A percentile compares a stretch with the other conserved stretches of the same genome.
These are phyloP conservation scores for Pseudopyrenochaeta lycopersici DNA, from an alignment of 2,329 filamentous ascomycete genomes.

Conservation along the genomic window DNA sequence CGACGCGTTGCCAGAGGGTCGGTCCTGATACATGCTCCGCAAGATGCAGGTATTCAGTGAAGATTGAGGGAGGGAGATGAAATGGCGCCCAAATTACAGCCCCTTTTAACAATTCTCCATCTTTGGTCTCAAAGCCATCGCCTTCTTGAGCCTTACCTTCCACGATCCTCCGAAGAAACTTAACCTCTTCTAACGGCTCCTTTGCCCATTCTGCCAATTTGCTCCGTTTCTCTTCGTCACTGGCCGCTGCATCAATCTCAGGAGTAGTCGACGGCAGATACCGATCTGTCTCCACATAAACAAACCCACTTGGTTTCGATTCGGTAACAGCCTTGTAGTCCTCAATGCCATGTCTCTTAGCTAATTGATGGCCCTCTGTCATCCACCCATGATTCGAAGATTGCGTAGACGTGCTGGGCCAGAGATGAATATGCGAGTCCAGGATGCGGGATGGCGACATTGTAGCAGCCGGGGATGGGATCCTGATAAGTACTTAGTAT, in stretches of 20 bases:
- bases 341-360: constrained; percentile 69
- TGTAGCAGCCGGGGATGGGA: background rate
- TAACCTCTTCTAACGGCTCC: constrained; percentile 75
- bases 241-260: background rate
- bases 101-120: constrained; percentile 65
- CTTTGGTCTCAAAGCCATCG: constrained; percentile 60
- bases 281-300: constrained; percentile 86
- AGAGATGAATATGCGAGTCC: constrained; percentile 93
- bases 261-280: constrained; percentile 28
- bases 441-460: constrained; percentile 62
- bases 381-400: constrained; percentile 75
- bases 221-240: background rate
- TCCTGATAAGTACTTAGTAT: background rate
- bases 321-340: constrained; percentile 61
- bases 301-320: constrained; percentile 64
- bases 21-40: constrained; percentile 70
- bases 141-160: constrained; percentile 72
- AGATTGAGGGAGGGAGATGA: constrained; percentile 66
- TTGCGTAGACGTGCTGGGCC: constrained; percentile 69
- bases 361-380: constrained; percentile 63
- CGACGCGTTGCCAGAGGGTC: constrained; percentile 70
- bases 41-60: constrained; percentile 71
- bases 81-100: constrained; percentile 90
- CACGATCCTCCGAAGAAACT: constrained; percentile 72
- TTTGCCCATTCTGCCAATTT: constrained; percentile 66